These are phyloP conservation scores for Ustilago esculenta DNA, from an alignment of 1,284 basidiomycete species.

Conservation along the genomic window DNA sequence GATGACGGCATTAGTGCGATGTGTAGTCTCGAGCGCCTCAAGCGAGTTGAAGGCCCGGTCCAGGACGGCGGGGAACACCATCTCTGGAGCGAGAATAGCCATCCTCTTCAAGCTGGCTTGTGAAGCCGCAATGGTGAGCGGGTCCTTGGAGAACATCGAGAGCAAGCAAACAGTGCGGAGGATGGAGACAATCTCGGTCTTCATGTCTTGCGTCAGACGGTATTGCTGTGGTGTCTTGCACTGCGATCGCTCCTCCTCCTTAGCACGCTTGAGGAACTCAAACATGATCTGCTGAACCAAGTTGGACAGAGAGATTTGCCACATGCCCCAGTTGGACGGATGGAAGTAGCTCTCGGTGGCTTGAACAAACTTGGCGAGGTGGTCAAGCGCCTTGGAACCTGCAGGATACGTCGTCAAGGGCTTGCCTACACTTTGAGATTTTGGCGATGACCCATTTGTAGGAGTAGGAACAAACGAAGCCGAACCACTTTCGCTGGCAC, in stretches of 20 bases:
- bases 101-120: constrained; percentile 73
- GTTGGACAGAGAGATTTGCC: constrained; percentile 76
- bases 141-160: constrained; percentile 90
- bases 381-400: constrained; percentile 88
- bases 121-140: constrained; percentile 69
- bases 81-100: constrained; percentile 82
- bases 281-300: constrained; percentile 83
- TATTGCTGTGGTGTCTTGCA: constrained; percentile 83
- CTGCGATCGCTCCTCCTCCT: constrained; percentile 78
- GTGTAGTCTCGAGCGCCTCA: constrained; percentile 74
- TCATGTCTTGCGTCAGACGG: constrained; percentile 83
- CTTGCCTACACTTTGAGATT: neutral
- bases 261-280: constrained; percentile 73
- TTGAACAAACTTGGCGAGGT: constrained; percentile 86
- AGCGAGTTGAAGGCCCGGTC: constrained; percentile 90
- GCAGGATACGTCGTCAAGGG: constrained; percentile 73
- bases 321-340: constrained; percentile 70
- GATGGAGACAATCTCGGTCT: constrained; percentile 81
- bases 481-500: constrained; percentile 33
- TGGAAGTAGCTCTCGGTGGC: constrained; percentile 94
- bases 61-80: constrained; percentile 91
- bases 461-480: constrained; percentile 36
- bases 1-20: constrained; percentile 72
- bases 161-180: constrained; percentile 88
- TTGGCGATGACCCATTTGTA: constrained; percentile 9